Percentiles rank a stretch among this genome's conserved stretches.
Evolutionary conservation across 805 yeast species (phyloP).

Genomic region (Metschnikowia henanensis): DNA sequence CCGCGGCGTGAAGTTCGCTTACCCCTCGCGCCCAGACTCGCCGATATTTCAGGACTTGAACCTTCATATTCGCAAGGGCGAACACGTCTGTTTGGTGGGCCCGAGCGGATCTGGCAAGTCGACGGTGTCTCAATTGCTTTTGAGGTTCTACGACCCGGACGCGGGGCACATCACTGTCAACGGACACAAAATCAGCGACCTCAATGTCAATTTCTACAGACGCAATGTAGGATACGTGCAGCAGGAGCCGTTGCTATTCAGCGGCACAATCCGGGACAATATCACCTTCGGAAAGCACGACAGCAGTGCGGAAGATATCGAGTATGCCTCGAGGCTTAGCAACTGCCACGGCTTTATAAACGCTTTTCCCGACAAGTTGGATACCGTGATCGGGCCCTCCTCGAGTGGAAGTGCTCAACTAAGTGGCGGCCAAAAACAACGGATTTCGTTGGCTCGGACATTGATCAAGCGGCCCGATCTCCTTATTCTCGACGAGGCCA

Average conservation of each 20-base stretch:
- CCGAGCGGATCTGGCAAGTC: slow-evolving; percentile 98
- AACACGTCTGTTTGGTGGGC: slow-evolving; percentile 91
- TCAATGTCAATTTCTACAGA: slow-evolving; percentile 73
- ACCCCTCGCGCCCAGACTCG: slow-evolving; percentile 82
- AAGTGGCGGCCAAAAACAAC: slow-evolving; percentile 94
- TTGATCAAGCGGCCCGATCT: slow-evolving; percentile 75
- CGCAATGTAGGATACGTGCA: slow-evolving; percentile 84
- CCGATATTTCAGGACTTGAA: slow-evolving; percentile 61
- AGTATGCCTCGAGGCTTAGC: slow-evolving; percentile 63
- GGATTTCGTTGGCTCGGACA: slow-evolving; percentile 90
- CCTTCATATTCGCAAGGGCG: slow-evolving; percentile 70
- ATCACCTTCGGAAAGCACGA: slow-evolving; percentile 70
- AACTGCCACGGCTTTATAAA: slow-evolving; percentile 70
- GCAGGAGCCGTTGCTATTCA: slow-evolving; percentile 88
- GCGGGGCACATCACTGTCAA: slow-evolving; percentile 66
- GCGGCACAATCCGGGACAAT: slow-evolving; percentile 84
- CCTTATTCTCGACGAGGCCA: slow-evolving; percentile 90
- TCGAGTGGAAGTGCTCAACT: slow-evolving; percentile 73
- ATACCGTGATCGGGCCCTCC: slow-evolving; percentile 80
- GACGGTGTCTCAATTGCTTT: slow-evolving; percentile 74
- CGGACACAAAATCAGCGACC: slow-evolving; percentile 56
- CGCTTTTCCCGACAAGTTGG: slow-evolving; percentile 78
- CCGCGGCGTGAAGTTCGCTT: slow-evolving; percentile 62
- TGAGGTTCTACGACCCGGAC: slow-evolving; percentile 81
- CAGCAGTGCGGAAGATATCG: slow-evolving; percentile 58